Evolutionary conservation across 805 yeast genomes (phyloP).

Genomic region (Candida railenensis): DNA sequence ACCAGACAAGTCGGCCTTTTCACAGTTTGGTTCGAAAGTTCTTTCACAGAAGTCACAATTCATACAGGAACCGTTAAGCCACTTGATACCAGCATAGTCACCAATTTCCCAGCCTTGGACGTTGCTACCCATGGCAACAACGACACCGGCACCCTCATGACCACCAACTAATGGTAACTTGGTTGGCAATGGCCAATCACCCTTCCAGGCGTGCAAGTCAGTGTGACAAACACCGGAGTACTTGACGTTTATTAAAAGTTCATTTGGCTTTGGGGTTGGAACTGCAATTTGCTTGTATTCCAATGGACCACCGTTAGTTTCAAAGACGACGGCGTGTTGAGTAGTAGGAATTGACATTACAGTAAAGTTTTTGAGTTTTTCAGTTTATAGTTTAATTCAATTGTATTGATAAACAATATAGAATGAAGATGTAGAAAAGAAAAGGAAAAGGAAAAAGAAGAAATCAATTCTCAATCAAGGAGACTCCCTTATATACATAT

Average conservation of each 20-base stretch:
- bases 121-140: constrained; percentile 70
- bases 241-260: constrained; percentile 75
- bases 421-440: constrained; percentile 1
- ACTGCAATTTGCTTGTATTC: constrained; percentile 67
- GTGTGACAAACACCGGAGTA: constrained; percentile 95
- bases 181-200: constrained; percentile 84
- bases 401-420: not conserved
- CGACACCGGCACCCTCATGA: constrained; percentile 88
- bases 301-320: constrained; percentile 38
- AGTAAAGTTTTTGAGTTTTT: not conserved
- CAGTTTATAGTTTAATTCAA: not conserved
- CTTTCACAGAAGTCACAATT: constrained; percentile 72
- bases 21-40: constrained; percentile 70
- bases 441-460: not conserved
- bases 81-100: constrained; percentile 80
- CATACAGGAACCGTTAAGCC: constrained; percentile 79
- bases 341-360: constrained; percentile 25
- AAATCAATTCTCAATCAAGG: not conserved
- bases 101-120: constrained; percentile 75
- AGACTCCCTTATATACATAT: not conserved
- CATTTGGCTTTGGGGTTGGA: constrained; percentile 74
- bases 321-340: constrained; percentile 39
- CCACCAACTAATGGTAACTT: constrained; percentile 82
- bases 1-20: constrained; percentile 64
- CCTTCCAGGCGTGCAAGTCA: constrained; percentile 91